A percentile compares a stretch with the other conserved stretches of the same genome.
These are phyloP conservation scores for Senna tora DNA, from an alignment of 306 rosid species.

Conservation along the genomic window DNA sequence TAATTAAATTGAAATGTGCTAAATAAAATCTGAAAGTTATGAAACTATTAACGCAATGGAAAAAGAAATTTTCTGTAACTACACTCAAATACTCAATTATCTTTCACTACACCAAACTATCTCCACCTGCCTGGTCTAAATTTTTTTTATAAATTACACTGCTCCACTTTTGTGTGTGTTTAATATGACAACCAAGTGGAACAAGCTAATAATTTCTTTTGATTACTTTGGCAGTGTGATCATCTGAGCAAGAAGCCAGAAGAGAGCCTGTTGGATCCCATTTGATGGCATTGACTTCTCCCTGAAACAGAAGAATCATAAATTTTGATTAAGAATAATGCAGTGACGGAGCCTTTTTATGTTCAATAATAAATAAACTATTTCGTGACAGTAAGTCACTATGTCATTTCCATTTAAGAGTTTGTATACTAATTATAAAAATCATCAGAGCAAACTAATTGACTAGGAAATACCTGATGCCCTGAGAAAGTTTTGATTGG, in stretches of 20 bases:
- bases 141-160: background rate
- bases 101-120: background rate
- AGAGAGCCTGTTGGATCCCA: slow-evolving; percentile 73
- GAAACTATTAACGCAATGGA: background rate
- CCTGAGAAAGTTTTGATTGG: slow-evolving; percentile 67
- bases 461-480: slow-evolving; percentile 57
- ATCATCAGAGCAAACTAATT: background rate
- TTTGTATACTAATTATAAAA: background rate
- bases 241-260: slow-evolving; percentile 77
- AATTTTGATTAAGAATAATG: slow-evolving; percentile 23
- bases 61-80: background rate
- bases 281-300: slow-evolving; percentile 73
- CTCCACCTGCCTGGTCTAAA: slow-evolving; percentile 4
- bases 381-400: background rate
- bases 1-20: background rate
- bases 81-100: background rate
- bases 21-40: background rate
- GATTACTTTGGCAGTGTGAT: slow-evolving; percentile 65
- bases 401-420: background rate
- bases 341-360: background rate
- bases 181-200: slow-evolving; percentile 15
- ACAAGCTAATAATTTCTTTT: slow-evolving; percentile 6
- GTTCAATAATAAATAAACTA: background rate
- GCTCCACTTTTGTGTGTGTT: background rate
- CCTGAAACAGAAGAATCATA: slow-evolving; percentile 48